These are phyloP conservation scores for Pholiota conissans DNA, from an alignment of 768 basidiomycete genomes.

Conservation along the genomic window DNA sequence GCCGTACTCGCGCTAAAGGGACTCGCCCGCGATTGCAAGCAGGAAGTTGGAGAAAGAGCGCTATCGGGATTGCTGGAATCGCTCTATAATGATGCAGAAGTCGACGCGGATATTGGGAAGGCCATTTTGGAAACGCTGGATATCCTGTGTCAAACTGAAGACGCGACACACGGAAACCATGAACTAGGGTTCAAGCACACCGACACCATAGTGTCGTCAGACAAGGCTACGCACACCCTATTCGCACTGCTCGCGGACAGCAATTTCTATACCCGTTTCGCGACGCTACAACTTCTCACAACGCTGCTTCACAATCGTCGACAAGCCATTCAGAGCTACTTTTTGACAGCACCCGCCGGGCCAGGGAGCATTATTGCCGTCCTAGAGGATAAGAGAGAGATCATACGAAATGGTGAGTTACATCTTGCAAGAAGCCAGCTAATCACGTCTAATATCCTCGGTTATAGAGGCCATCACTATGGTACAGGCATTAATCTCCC, in stretches of 20 bases:
- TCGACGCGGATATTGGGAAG: conserved; percentile 91
- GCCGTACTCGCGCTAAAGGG: conserved; percentile 95
- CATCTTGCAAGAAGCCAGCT: neutral
- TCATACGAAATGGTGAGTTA: conserved; percentile 76
- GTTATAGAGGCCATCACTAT: conserved; percentile 75
- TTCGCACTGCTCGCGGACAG: conserved; percentile 74
- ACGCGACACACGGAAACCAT: conserved; percentile 42
- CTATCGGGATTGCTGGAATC: conserved; percentile 79
- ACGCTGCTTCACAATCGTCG: conserved; percentile 82
- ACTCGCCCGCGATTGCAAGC: conserved; percentile 85
- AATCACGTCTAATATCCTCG: neutral
- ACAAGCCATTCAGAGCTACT: conserved; percentile 83
- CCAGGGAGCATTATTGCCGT: conserved; percentile 69
- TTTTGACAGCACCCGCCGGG: conserved; percentile 82
- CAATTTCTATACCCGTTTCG: conserved; percentile 85
- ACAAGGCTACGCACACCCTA: conserved; percentile 71
- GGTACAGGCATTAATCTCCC: conserved; percentile 76
- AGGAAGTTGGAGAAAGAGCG: conserved; percentile 81
- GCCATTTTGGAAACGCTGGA: conserved; percentile 89
- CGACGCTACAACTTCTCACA: conserved; percentile 79
- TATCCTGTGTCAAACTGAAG: conserved; percentile 81
- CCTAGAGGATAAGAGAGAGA: conserved; percentile 85
- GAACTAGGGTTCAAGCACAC: conserved; percentile 86
- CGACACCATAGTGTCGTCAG: conserved; percentile 72
- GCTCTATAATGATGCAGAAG: conserved; percentile 82